Conservation (phyloP, 1,139 yeast species). For the Geotrichum carabidarum region DNA sequence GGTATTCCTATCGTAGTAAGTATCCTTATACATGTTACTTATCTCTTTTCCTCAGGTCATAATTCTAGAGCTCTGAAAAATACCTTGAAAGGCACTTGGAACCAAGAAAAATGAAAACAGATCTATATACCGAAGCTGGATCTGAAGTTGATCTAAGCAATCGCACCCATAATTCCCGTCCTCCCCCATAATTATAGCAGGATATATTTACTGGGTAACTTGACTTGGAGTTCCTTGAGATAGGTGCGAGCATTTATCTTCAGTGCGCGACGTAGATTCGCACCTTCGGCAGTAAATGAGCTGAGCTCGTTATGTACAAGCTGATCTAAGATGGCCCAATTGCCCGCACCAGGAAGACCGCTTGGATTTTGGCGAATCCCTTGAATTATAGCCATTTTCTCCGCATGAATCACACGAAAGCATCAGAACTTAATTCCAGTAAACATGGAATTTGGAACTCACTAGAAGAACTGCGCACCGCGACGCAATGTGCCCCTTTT, state of each 20-base stretch:
- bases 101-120: slow-evolving; percentile 25
- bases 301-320: slow-evolving; percentile 57
- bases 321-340: slow-evolving; percentile 68
- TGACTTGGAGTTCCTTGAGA: slow-evolving; percentile 31
- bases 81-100: too few species aligned
- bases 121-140: slow-evolving; percentile 26
- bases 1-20: too few species aligned
- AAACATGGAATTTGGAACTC: not conserved
- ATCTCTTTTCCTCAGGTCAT: too few species aligned
- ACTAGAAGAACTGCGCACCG: slow-evolving; percentile 75
- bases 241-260: slow-evolving; percentile 72
- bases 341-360: slow-evolving; percentile 79
- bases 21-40: too few species aligned
- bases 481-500: slow-evolving; percentile 73
- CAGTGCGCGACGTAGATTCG: slow-evolving; percentile 64
- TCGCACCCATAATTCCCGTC: slow-evolving; percentile 87
- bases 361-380: slow-evolving; percentile 79
- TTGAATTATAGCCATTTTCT: slow-evolving; percentile 73
- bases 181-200: slow-evolving; percentile 81
- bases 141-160: slow-evolving; percentile 44
- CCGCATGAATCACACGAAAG: slow-evolving; percentile 76
- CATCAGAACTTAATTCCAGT: not conserved
- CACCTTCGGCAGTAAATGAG: slow-evolving; percentile 68
- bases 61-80: too few species aligned
- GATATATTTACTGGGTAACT: slow-evolving; percentile 44